These are phyloP conservation scores for Meyerozyma sp. DNA, from an alignment of 1,139 yeast species.

Conservation along the genomic window DNA sequence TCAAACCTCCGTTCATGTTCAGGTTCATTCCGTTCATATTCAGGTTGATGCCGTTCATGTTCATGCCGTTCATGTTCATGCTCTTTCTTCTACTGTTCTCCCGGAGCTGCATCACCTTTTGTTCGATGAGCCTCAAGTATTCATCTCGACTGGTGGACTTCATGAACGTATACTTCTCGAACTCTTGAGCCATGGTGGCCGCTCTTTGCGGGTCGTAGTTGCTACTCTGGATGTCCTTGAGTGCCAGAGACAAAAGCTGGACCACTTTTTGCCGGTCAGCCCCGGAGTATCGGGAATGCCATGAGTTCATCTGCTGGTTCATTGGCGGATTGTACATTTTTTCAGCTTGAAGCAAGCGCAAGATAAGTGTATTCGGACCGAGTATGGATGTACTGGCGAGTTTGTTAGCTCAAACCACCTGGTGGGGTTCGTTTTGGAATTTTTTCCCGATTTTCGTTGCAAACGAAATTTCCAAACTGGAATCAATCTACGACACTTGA, in stretches of 20 bases:
- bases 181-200: conserved; percentile 39
- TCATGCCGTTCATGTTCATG: conserved; percentile 3
- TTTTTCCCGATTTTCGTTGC: background rate
- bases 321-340: background rate
- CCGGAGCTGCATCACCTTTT: conserved; percentile 36
- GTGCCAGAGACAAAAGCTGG: conserved; percentile 32
- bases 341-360: background rate
- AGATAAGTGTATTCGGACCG: too few relatives aligned
- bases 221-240: conserved; percentile 34
- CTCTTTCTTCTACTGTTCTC: conserved; percentile 2
- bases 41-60: conserved; percentile 1
- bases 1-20: conserved; percentile 3
- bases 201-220: conserved; percentile 36
- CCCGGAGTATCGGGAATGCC: conserved; percentile 37
- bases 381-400: background rate
- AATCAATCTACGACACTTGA: too few relatives aligned
- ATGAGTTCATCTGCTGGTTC: conserved; percentile 22
- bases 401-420: background rate
- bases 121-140: conserved; percentile 33
- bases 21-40: conserved; percentile 1
- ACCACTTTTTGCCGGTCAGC: conserved; percentile 41
- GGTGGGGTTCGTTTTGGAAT: background rate
- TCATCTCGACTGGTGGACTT: conserved; percentile 37
- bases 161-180: conserved; percentile 39
- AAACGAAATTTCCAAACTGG: too few relatives aligned